These are phyloP conservation scores for Botryotinia globosa DNA, from an alignment of 2,329 filamentous ascomycete genomes.

Conservation along the genomic window DNA sequence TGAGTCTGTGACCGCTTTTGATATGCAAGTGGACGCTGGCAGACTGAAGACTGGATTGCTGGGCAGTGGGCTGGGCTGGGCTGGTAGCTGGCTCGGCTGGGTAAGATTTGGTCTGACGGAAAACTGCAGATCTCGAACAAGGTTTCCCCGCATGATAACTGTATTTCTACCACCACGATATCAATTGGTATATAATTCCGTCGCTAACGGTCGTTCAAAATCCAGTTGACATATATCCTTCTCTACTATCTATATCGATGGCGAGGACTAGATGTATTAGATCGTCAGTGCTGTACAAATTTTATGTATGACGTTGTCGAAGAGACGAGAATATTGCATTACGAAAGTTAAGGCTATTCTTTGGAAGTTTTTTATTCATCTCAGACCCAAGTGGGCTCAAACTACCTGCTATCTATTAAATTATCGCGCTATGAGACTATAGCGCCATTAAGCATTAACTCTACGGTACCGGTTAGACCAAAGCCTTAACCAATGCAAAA, in stretches of 20 bases:
- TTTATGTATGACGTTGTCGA: background rate
- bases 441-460: background rate
- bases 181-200: background rate
- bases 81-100: background rate
- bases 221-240: background rate
- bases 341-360: background rate
- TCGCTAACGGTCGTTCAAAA: background rate
- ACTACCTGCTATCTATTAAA: background rate
- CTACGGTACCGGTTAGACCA: background rate
- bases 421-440: background rate
- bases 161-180: background rate
- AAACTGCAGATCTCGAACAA: constrained; percentile 13
- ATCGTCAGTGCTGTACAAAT: too few species aligned
- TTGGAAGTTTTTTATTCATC: background rate
- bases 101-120: background rate
- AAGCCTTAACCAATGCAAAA: background rate
- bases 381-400: background rate
- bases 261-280: background rate
- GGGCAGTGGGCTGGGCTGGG: background rate
- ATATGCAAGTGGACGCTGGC: background rate
- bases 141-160: constrained; percentile 20
- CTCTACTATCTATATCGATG: background rate
- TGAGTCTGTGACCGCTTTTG: background rate
- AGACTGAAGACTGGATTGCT: background rate
- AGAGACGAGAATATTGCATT: background rate